Percentiles rank a stretch among this genome's conserved stretches.
Evolutionary conservation across 2,329 filamentous ascomycete genomes (phyloP).

Genomic region (Paraphaeosphaeria sporulosa): DNA sequence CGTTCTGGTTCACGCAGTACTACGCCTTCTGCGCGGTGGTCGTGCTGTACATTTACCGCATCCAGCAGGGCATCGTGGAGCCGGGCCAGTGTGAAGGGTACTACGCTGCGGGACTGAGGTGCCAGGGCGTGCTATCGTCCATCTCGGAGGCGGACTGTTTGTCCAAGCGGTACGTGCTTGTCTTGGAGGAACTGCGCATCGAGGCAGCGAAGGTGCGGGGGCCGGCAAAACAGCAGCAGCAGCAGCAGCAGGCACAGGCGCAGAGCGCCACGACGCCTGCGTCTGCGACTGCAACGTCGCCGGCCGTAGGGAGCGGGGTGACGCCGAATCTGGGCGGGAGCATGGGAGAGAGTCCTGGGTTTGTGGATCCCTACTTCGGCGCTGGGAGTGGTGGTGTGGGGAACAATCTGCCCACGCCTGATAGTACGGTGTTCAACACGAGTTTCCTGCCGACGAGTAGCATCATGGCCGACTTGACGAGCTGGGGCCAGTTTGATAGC

Average conservation of each 20-base stretch:
- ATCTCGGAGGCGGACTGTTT: conserved; percentile 44
- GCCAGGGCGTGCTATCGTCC: conserved; percentile 48
- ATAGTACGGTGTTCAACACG: conserved; percentile 33
- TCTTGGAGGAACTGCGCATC: conserved; percentile 60
- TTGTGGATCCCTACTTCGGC: conserved; percentile 23
- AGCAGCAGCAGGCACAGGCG: neutral
- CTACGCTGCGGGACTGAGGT: conserved; percentile 53
- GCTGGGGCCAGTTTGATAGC: conserved; percentile 50
- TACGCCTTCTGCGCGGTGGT: conserved; percentile 63
- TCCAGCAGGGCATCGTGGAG: conserved; percentile 56
- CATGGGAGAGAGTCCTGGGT: conserved; percentile 24
- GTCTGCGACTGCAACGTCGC: neutral
- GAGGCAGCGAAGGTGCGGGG: conserved; percentile 43
- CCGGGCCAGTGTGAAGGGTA: conserved; percentile 59
- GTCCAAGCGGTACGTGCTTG: conserved; percentile 59
- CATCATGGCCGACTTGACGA: conserved; percentile 45
- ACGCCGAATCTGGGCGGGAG: conserved; percentile 6
- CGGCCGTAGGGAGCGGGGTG: neutral
- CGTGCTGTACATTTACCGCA: conserved; percentile 63
- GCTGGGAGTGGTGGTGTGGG: conserved; percentile 1
- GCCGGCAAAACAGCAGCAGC: neutral
- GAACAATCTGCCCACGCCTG: conserved; percentile 40
- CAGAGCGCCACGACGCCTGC: conserved; percentile 7
- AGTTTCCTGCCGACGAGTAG: conserved; percentile 33
- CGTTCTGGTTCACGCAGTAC: conserved; percentile 63